phyloP scores from a whole-genome alignment of 768 basidiomycete species.

The Termitomyces sp. region DNA sequence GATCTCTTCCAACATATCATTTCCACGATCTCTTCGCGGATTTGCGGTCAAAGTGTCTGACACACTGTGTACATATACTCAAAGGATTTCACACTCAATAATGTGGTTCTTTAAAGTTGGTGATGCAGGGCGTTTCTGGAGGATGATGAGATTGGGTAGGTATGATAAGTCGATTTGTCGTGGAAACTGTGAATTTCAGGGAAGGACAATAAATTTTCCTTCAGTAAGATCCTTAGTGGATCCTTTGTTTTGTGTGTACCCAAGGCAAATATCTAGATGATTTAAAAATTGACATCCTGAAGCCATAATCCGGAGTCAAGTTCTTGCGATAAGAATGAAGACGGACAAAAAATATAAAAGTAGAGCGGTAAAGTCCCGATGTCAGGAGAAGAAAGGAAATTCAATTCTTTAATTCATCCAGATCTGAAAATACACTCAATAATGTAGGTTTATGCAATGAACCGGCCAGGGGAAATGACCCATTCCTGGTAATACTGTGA shows the following conservation, averaged over 20 bases:
- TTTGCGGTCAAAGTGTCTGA: slow-evolving; percentile 58
- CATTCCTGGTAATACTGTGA: too few species aligned
- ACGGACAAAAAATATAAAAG: too few species aligned
- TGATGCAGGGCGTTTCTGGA: slow-evolving; percentile 82
- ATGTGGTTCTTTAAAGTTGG: slow-evolving; percentile 77
- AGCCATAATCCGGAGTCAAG: too few species aligned
- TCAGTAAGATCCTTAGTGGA: slow-evolving; percentile 94
- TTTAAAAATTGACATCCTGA: neutral
- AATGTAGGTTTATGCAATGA: too few species aligned
- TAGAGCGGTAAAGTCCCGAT: too few species aligned
- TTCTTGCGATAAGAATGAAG: too few species aligned
- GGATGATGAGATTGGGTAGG: slow-evolving; percentile 27
- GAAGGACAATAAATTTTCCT: slow-evolving; percentile 97
- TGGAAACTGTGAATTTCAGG: slow-evolving; percentile 89
- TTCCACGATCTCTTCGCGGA: slow-evolving; percentile 51
- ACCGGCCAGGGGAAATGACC: too few species aligned
- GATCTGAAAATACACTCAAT: too few species aligned
- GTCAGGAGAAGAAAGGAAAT: too few species aligned
- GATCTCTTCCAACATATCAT: neutral
- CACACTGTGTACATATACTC: slow-evolving; percentile 79
- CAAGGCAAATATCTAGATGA: neutral
- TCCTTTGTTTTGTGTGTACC: slow-evolving; percentile 84
- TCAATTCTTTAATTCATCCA: too few species aligned
- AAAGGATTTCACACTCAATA: slow-evolving; percentile 82
- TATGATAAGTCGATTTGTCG: slow-evolving; percentile 46